Base-by-base conservation (phyloP, 2,329 filamentous ascomycete species). In the Botrytis medusae region DNA sequence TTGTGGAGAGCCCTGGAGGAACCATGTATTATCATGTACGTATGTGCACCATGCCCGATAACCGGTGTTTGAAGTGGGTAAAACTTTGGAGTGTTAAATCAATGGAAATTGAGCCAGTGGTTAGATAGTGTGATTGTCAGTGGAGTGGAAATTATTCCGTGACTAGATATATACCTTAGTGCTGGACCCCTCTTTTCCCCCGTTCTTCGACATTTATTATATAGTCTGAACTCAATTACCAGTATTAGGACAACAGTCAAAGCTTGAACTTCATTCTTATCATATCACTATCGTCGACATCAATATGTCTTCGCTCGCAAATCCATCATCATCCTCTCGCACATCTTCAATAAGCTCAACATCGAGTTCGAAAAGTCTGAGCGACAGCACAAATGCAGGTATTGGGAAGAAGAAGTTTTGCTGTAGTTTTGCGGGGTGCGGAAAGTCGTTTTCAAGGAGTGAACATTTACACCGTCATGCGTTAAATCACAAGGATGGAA, bases 391-490 rank as follows among this genome's bases (percentile, higher is more conserved):
- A 25, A 68, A 57, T 42, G 51, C 65, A 32, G 34, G 77, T 48
- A 25, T 68, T 22, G 71, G 40, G 20, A 80, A 80, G 75, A 81
- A 80, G 75, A 82, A 80, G 75, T 83, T 83, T 75, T 76, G 77
- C n/a, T 86, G 85, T 74, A 78, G 78, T 65, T 82, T 81, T 72
- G 80, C 82, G 16, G 80, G 78, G 54, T 87, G 85, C 76, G 81
- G 80, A 65, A 85, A 85, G 74, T 82, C 82, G 34, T 87, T 87
- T 78, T 85, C 84, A 14, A 82, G 86, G 54, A 84, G 85, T 5
- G 86, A 87, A 75, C 86, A 87, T 81, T 81, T 87, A 25, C 85
- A 85, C 72, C 82, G 86, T 29, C 86, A 87, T 77, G 82, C 83
- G n/a, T 79, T 87, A 62, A 87, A 87, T 74, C 86, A 87, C 75